Percentiles rank a stretch among this genome's conserved stretches.
Conservation (phyloP, 176 grass and related monocot species). For the Avena sativa region DNA sequence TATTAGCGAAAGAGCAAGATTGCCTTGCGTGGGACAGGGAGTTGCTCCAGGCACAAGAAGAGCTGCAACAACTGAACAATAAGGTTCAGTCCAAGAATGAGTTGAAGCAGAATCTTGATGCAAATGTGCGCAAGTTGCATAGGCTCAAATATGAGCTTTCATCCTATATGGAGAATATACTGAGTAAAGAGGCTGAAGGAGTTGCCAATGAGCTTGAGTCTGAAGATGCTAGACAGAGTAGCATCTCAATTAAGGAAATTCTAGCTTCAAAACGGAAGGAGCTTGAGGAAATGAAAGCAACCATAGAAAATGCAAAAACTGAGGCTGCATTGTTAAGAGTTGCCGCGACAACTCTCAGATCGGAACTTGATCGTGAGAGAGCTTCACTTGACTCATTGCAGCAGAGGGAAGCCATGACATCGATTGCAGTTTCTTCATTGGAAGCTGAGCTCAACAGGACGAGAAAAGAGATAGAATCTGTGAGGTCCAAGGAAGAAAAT, state of each 20-base stretch:
- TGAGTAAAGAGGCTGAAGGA: slow-evolving; percentile 64
- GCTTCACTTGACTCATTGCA: slow-evolving; percentile 65
- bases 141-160: slow-evolving; percentile 73
- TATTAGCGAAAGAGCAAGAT: slow-evolving; percentile 76
- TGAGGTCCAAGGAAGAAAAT: slow-evolving; percentile 73
- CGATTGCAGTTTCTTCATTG: slow-evolving; percentile 73
- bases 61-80: slow-evolving; percentile 64
- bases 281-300: slow-evolving; percentile 70
- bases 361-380: slow-evolving; percentile 69
- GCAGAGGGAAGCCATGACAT: slow-evolving; percentile 79
- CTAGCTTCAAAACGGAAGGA: slow-evolving; percentile 68
- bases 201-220: slow-evolving; percentile 39
- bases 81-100: slow-evolving; percentile 63
- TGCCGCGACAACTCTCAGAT: slow-evolving; percentile 58
- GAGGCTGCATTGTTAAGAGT: slow-evolving; percentile 64
- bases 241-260: slow-evolving; percentile 47
- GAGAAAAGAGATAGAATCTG: slow-evolving; percentile 74
- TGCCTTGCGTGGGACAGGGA: slow-evolving; percentile 71
- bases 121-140: slow-evolving; percentile 57
- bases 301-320: slow-evolving; percentile 67
- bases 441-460: slow-evolving; percentile 84
- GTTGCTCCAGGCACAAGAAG: slow-evolving; percentile 72
- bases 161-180: slow-evolving; percentile 60
- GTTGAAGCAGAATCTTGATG: slow-evolving; percentile 61
- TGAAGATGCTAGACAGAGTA: slow-evolving; percentile 50